Evolutionary conservation across 2,329 filamentous ascomycete genomes (phyloP).

Genomic region (Mariannaea elegans): DNA sequence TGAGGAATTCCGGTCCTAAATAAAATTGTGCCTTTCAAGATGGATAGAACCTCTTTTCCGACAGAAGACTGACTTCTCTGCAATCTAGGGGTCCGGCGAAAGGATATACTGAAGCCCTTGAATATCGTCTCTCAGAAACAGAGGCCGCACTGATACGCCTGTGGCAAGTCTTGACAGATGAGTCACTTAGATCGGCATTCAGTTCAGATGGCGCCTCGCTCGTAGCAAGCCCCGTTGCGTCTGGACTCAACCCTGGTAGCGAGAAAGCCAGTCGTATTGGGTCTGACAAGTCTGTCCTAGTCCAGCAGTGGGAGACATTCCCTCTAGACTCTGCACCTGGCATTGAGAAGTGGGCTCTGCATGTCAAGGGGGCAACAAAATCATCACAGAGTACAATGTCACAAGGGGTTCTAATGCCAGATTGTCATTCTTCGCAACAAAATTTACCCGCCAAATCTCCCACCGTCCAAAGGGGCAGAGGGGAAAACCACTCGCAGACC

Average conservation of each 20-base stretch:
- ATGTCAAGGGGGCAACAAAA: background rate
- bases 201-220: background rate
- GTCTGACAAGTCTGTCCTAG: background rate
- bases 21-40: background rate
- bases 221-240: too few species aligned
- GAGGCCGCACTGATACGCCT: constrained; percentile 50
- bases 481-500: background rate
- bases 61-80: background rate
- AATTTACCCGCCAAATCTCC: background rate
- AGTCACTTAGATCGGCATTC: constrained; percentile 17
- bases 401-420: background rate
- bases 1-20: background rate
- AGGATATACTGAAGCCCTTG: constrained; percentile 54
- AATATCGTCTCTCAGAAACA: constrained; percentile 52
- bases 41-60: background rate
- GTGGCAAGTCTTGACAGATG: constrained; percentile 1
- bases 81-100: constrained; percentile 53
- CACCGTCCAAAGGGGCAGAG: background rate
- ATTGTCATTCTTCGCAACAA: background rate
- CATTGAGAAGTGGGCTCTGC: background rate
- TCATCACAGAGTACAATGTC: background rate
- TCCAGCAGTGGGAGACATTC: constrained; percentile 10
- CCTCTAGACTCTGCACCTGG: background rate
- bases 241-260: background rate
- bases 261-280: background rate